Evolutionary conservation across 1,284 basidiomycete species (phyloP).

Genomic region (Caloboletus firmus): DNA sequence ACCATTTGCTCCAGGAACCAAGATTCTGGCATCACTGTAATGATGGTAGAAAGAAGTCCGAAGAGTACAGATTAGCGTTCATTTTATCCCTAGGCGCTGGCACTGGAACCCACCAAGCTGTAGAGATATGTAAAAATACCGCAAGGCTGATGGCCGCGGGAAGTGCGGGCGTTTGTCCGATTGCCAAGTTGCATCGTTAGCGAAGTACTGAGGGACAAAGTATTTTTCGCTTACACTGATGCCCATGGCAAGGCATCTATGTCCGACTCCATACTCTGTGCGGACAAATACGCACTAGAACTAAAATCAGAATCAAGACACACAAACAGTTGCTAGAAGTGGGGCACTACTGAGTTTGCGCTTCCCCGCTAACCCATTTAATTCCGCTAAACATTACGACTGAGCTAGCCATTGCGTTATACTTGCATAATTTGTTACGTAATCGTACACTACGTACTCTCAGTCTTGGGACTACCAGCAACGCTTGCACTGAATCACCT

Average conservation of each 20-base stretch:
- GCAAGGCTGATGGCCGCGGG: background rate
- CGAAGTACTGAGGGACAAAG: background rate
- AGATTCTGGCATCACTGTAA: background rate
- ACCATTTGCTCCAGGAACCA: background rate
- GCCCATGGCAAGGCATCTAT: background rate
- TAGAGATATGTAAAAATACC: conserved; percentile 11
- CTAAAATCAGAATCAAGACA: background rate
- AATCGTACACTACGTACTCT: conserved; percentile 1
- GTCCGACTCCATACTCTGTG: conserved; percentile 2
- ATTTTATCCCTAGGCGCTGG: conserved; percentile 7
- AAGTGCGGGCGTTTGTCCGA: background rate
- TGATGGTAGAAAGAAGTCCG: background rate
- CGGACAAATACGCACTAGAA: background rate
- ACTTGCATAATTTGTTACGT: conserved; percentile 6
- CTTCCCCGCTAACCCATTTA: background rate
- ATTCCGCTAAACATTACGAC: background rate
- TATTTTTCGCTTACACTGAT: background rate
- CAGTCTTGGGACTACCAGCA: background rate
- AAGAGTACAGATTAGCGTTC: conserved; percentile 1
- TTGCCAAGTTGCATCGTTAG: background rate
- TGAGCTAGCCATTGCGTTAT: background rate
- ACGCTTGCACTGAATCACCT: conserved; percentile 5
- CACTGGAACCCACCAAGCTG: conserved; percentile 32
- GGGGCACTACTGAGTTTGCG: background rate
- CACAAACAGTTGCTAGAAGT: background rate